Percentiles rank a stretch among this genome's conserved stretches.
phyloP scores from a whole-genome alignment of 495 filamentous ascomycete species.

The Xanthoparmelia taractica region DNA sequence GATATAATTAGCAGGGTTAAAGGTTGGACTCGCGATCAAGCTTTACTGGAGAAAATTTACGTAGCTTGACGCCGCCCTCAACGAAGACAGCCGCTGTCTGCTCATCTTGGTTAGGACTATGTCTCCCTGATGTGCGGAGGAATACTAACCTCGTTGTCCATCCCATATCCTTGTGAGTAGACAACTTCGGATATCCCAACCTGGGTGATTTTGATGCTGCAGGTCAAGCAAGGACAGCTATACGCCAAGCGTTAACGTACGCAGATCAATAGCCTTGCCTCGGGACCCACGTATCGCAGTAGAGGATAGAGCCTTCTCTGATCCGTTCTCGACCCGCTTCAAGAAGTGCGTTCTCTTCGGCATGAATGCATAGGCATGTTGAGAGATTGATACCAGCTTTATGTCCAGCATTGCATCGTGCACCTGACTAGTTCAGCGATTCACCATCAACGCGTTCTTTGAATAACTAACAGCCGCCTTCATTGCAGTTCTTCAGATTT shows the following conservation, averaged over 20 bases:
- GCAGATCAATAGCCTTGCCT: neutral
- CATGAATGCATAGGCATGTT: constrained; percentile 91
- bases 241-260: neutral
- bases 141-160: constrained; percentile 59
- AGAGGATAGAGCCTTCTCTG: constrained; percentile 67
- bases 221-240: constrained; percentile 92
- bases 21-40: neutral
- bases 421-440: constrained; percentile 35
- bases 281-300: constrained; percentile 70
- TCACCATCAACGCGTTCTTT: neutral
- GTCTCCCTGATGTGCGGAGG: neutral
- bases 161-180: constrained; percentile 84
- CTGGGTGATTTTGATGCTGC: constrained; percentile 94
- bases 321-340: constrained; percentile 91
- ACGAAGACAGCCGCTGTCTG: constrained; percentile 66
- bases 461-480: constrained; percentile 67
- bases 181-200: constrained; percentile 94
- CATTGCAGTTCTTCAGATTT: constrained; percentile 78
- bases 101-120: constrained; percentile 16
- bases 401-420: constrained; percentile 69
- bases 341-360: constrained; percentile 91
- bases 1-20: constrained; percentile 17
- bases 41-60: constrained; percentile 77
- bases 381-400: constrained; percentile 64
- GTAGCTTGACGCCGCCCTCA: constrained; percentile 65